Evolutionary conservation across 129 eudicot species (phyloP), one percentile per base, ranked within the genome.

Genomic region (Arctium lappa): DNA sequence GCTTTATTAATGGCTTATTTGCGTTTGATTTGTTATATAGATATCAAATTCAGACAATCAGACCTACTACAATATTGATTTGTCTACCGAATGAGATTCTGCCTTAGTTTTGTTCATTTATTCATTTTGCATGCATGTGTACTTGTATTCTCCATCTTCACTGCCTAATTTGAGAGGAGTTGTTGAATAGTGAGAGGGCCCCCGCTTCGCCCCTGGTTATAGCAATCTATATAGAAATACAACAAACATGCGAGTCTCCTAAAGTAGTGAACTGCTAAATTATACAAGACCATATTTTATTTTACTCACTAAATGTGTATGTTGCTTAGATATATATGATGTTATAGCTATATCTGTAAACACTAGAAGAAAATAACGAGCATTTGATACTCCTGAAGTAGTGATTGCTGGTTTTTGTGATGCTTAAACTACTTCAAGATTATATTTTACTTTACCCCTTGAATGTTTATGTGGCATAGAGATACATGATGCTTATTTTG

Each of bases 381-480:
- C 9, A 79, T 77, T 31, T 53, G 32, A n/a, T 60, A 56, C 42
- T 77, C 15, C n/a, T 77, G 27, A 74, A 39, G 80, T 53, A 60
- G 50, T 77, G 66, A 37, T 39, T 39, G 36, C 65, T 66, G 53
- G 40, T 12, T 15, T 40, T 79, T 30, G 3, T 79, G 74, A 69
- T 79, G 62, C 74, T 79, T 36, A 27, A 38, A 39, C 7, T 65
- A 15, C 62, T 42, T 7, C 16, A 30, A 70, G 46, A 44, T 4
- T 42, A 29, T 79, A 69, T 27, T 68, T 15, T 79, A 68, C 66
- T 68, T 69, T 70, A 42, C n/a, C 10, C 1, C 1, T n/a, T 79
- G 76, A 79, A 68, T 68, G 74, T 38, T 78, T 78, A 37, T 78
- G 74, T 78, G 62, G 70, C 60, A 66, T 63, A 60, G 46, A 65